Percentiles rank a stretch among this genome's conserved stretches.
phyloP scores from a whole-genome alignment of 108 stramenopile species.

The Schizochytrium sp. region DNA sequence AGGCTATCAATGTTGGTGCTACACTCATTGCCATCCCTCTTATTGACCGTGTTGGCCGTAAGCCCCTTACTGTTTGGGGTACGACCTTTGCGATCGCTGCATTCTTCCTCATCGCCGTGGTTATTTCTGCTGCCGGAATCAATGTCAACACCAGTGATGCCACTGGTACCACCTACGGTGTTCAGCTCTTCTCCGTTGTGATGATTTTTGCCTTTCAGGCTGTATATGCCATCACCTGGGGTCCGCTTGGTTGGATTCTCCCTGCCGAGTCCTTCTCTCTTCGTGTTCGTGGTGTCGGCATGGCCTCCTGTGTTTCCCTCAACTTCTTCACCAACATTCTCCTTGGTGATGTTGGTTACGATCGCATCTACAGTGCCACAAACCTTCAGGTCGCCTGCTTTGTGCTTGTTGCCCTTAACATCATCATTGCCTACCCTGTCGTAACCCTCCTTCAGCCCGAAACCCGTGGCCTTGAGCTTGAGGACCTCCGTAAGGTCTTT shows the following conservation, averaged over 20 bases:
- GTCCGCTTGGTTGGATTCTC: slow-evolving; percentile 1
- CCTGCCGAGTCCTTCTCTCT: neutral
- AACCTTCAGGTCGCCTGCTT: neutral
- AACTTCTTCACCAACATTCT: slow-evolving; percentile 6
- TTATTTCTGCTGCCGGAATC: neutral
- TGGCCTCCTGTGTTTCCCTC: neutral
- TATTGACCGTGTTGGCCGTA: slow-evolving; percentile 6
- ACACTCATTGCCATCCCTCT: neutral
- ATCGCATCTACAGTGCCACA: no score
- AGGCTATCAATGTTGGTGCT: neutral
- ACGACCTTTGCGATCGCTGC: neutral
- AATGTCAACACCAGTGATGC: neutral
- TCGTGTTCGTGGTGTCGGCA: neutral
- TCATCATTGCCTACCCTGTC: neutral
- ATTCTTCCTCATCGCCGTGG: neutral
- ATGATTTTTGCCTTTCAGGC: slow-evolving; percentile 21
- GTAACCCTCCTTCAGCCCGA: slow-evolving; percentile 26
- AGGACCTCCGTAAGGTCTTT: slow-evolving; percentile 14
- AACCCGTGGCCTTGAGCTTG: neutral
- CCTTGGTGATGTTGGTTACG: slow-evolving; percentile 26
- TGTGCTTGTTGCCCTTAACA: neutral
- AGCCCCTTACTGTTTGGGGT: neutral
- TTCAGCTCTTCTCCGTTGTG: slow-evolving; percentile 3
- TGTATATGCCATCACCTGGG: neutral
- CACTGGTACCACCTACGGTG: neutral